A percentile compares a stretch with the other conserved stretches of the same genome.
These are phyloP conservation scores for Micractinium sp. DNA, from an alignment of 139 green algal genomes.

Conservation along the genomic window DNA sequence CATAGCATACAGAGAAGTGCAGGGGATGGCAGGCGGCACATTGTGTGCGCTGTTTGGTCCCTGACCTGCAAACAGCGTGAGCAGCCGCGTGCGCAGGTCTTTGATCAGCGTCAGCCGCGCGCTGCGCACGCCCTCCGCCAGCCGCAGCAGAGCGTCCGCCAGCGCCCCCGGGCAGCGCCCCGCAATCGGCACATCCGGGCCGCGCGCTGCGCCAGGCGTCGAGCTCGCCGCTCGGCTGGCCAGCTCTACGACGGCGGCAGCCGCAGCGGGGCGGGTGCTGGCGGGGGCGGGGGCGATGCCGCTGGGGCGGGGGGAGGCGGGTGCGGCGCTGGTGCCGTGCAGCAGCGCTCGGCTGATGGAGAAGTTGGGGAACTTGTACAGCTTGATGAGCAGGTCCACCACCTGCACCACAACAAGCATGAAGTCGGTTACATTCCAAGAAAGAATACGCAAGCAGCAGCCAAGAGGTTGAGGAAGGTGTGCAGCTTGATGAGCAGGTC, in stretches of 20 bases:
- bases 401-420: conserved; percentile 2
- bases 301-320: not conserved
- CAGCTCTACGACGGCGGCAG: not conserved
- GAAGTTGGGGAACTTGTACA: conserved; percentile 59
- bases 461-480: not conserved
- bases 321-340: conserved; percentile 22
- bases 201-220: not conserved
- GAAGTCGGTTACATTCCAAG: not conserved
- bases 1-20: no score
- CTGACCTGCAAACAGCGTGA: conserved; percentile 73
- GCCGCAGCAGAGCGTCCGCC: conserved; percentile 49
- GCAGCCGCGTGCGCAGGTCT: conserved; percentile 69
- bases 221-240: not conserved
- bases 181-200: conserved; percentile 29
- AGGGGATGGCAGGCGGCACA: no score
- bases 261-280: not conserved
- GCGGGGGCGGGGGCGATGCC: not conserved
- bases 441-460: not conserved
- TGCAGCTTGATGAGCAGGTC: not conserved
- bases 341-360: conserved; percentile 43
- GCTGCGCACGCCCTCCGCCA: conserved; percentile 46
- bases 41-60: not conserved
- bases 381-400: conserved; percentile 61
- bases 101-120: conserved; percentile 33
- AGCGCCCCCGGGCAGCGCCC: conserved; percentile 55